Conservation (phyloP, 108 stramenopile species). For the Ochromonas danica region DNA sequence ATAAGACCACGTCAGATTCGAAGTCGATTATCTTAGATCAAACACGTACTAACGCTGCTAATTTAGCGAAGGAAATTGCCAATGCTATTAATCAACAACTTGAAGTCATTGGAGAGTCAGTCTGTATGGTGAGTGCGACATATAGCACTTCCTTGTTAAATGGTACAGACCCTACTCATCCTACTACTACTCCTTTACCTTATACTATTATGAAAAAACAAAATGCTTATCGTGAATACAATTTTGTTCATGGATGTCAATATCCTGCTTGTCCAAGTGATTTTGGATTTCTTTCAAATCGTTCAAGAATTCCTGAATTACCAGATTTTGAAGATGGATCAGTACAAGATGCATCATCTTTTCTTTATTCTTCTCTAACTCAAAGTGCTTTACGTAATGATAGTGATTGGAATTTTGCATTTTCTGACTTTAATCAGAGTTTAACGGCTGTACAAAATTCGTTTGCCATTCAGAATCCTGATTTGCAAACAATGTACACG, state of each 20-base stretch:
- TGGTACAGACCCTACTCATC: too few species aligned
- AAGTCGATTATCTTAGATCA: not conserved
- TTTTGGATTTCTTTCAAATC: not conserved
- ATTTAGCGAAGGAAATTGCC: not conserved
- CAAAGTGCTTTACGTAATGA: not conserved
- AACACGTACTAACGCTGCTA: not conserved
- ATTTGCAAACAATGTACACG: slow-evolving; percentile 5
- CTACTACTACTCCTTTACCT: too few species aligned
- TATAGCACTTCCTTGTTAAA: not conserved
- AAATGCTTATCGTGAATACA: slow-evolving; percentile 1
- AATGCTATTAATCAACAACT: not conserved
- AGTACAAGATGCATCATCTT: not conserved
- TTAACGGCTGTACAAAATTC: not conserved
- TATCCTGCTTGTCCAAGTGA: not conserved
- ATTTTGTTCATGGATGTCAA: not conserved
- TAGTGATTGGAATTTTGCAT: not conserved
- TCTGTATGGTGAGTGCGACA: not conserved
- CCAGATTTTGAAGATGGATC: not conserved
- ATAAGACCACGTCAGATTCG: not conserved
- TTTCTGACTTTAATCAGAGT: not conserved
- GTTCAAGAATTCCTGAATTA: not conserved
- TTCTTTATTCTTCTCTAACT: not conserved
- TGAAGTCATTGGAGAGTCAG: not conserved
- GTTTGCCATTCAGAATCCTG: not conserved
- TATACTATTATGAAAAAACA: not conserved